Conservation (phyloP, 768 basidiomycete genomes). For the Candolleomyces aberdarensis region DNA sequence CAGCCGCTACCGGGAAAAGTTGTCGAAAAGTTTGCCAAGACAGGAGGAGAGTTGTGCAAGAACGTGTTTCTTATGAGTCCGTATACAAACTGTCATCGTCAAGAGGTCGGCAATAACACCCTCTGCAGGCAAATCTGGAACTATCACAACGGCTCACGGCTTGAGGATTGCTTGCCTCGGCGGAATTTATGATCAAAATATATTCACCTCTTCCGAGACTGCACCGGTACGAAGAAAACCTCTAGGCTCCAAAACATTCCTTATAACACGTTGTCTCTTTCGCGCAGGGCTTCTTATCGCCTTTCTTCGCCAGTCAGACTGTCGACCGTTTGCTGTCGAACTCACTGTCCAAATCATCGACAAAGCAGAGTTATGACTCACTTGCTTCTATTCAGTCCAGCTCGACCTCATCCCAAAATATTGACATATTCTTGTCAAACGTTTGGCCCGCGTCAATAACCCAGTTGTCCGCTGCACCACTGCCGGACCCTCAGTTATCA, state of each 20-base stretch:
- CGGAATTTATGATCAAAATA: constrained; percentile 63
- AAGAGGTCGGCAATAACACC: neutral
- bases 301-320: constrained; percentile 69
- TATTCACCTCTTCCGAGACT: constrained; percentile 57
- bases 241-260: neutral
- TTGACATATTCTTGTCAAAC: constrained; percentile 83
- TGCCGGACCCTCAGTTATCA: constrained; percentile 45
- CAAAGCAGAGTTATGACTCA: constrained; percentile 52
- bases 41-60: constrained; percentile 74
- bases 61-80: constrained; percentile 85
- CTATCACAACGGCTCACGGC: constrained; percentile 75
- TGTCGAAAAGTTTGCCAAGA: constrained; percentile 70
- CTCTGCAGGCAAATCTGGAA: constrained; percentile 70
- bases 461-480: constrained; percentile 51
- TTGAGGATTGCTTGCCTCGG: constrained; percentile 85
- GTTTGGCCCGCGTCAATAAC: constrained; percentile 70
- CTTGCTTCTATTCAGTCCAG: constrained; percentile 66
- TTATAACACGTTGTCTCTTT: neutral
- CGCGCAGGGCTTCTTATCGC: constrained; percentile 68
- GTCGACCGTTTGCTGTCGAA: constrained; percentile 72
- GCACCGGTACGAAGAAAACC: constrained; percentile 49
- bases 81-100: constrained; percentile 24
- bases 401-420: constrained; percentile 56
- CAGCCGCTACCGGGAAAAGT: constrained; percentile 69
- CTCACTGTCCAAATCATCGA: constrained; percentile 51